Evolutionary conservation across 495 filamentous ascomycete genomes (phyloP), one percentile per base, ranked within the genome.

Genomic region (Pyrenula massariospora): DNA sequence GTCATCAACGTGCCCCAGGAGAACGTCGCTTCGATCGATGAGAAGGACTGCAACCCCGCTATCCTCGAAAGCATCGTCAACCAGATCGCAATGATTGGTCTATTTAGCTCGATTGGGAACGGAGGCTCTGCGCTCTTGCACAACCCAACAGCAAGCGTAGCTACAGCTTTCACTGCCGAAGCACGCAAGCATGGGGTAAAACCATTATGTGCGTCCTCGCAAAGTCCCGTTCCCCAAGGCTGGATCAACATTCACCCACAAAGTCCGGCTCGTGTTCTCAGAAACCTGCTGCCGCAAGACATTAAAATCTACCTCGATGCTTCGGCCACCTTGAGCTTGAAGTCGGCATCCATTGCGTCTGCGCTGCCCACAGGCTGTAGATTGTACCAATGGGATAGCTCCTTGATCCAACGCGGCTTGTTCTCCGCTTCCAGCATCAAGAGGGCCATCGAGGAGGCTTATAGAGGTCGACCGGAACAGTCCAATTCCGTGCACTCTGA

Each of bases 221-320:
- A 42, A 8, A 42, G 31, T 42, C 31, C 31, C 31, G 31, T 42
- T 42, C 31, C 31, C 31, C 31, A 42, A 42, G 31, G 31, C 31
- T 42, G 31, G 31, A 42, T 42, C 31, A 42, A 42, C 31, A 42
- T 42, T 15, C 31, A 42, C 31, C 31, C 31, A 42, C 31, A 42
- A 42, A 42, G 31, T 42, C 31, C 31, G 15, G 31, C 31, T 42
- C 31, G 31, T 42, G 31, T 42, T 42, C 31, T 42, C 31, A 42
- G 31, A 42, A 59, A 58, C 53, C n/a, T 54, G 11, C 23, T 19
- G 25, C 53, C 53, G 20, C 53, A 20, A 11, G 53, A 54, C 53
- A 22, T 25, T 11, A 2, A 22, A 54, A 23, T 22, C 3, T 19
- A 19, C 12, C 54, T 58, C 25, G 22, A 19, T 10, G 10, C n/a